Evolutionary conservation across 2,329 filamentous ascomycete species (phyloP).

Genomic region (Balansia obtecta): DNA sequence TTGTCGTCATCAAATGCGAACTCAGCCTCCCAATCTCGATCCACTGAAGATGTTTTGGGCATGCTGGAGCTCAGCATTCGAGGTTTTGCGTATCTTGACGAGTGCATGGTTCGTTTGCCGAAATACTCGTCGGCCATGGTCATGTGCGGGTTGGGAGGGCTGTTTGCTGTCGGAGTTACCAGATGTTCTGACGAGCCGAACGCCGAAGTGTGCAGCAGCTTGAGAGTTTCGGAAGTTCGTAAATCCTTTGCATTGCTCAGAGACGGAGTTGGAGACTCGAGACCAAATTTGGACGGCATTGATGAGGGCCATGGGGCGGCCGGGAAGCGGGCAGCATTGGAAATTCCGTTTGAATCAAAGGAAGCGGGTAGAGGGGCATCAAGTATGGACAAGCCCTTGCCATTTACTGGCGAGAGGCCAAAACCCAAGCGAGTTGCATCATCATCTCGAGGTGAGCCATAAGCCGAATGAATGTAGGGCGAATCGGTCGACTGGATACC

Average conservation of each 20-base stretch:
- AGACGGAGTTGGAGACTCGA: conserved; percentile 74
- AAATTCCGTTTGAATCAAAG: conserved; percentile 92
- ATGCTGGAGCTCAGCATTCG: conserved; percentile 56
- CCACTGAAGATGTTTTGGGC: conserved; percentile 50
- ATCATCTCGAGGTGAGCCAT: conserved; percentile 74
- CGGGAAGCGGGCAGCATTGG: conserved; percentile 71
- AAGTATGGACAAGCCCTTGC: conserved; percentile 69
- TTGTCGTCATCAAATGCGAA: conserved; percentile 69
- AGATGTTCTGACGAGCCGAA: conserved; percentile 57
- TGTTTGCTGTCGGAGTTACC: conserved; percentile 31
- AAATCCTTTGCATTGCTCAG: conserved; percentile 49
- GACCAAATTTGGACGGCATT: conserved; percentile 79
- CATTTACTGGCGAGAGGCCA: conserved; percentile 63
- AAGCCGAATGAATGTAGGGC: conserved; percentile 47
- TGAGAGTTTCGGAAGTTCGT: conserved; percentile 50
- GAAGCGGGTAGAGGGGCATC: conserved; percentile 89
- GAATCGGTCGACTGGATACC: conserved; percentile 46
- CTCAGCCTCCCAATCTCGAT: conserved; percentile 50
- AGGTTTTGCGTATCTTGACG: conserved; percentile 55
- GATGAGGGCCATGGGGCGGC: conserved; percentile 79
- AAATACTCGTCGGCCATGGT: conserved; percentile 45
- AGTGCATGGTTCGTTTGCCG: conserved; percentile 59
- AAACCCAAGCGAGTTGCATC: conserved; percentile 47
- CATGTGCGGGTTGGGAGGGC: conserved; percentile 41
- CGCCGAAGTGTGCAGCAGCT: conserved; percentile 52